These are phyloP conservation scores for Coemansia sp. DNA, from an alignment of 192 early-diverging fungal species.

Conservation along the genomic window DNA sequence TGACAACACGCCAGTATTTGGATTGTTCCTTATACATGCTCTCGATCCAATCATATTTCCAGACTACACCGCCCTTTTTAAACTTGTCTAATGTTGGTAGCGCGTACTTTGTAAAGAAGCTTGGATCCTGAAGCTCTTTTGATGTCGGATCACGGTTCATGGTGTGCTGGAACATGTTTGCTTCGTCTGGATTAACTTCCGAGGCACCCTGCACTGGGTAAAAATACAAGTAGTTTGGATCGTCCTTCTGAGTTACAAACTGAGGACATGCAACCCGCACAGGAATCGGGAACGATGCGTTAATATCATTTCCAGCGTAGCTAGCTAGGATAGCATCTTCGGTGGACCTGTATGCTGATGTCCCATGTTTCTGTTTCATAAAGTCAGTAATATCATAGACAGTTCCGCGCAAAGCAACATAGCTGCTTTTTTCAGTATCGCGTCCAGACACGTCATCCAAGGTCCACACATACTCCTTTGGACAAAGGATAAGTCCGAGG, in stretches of 20 bases:
- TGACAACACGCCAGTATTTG: conserved; percentile 61
- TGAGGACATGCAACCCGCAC: conserved; percentile 57
- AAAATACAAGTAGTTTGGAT: conserved; percentile 30
- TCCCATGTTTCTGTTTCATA: conserved; percentile 61
- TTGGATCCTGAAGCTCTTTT: conserved; percentile 26
- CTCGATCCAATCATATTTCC: conserved; percentile 56
- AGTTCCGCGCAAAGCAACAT: conserved; percentile 63
- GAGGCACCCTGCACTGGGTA: conserved; percentile 13
- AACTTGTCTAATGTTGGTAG: conserved; percentile 28
- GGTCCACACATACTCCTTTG: conserved; percentile 59
- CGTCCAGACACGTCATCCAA: conserved; percentile 58
- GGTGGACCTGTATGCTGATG: conserved; percentile 19
- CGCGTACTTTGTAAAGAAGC: conserved; percentile 29
- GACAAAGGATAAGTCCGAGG: conserved; percentile 80
- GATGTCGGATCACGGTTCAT: conserved; percentile 26
- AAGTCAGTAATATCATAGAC: conserved; percentile 71
- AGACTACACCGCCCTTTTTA: conserved; percentile 63
- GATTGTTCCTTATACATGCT: conserved; percentile 52
- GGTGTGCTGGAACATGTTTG: conserved; percentile 28
- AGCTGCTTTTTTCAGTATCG: conserved; percentile 57
- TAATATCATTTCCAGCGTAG: conserved; percentile 53
- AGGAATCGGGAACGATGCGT: conserved; percentile 63
- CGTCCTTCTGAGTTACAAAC: conserved; percentile 30
- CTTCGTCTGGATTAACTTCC: conserved; percentile 20
- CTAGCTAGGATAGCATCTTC: conserved; percentile 33